Evolutionary conservation across 164 flowering plant species (phyloP), one percentile per base, ranked within the genome.

Genomic region (Chimonanthus praecox): DNA sequence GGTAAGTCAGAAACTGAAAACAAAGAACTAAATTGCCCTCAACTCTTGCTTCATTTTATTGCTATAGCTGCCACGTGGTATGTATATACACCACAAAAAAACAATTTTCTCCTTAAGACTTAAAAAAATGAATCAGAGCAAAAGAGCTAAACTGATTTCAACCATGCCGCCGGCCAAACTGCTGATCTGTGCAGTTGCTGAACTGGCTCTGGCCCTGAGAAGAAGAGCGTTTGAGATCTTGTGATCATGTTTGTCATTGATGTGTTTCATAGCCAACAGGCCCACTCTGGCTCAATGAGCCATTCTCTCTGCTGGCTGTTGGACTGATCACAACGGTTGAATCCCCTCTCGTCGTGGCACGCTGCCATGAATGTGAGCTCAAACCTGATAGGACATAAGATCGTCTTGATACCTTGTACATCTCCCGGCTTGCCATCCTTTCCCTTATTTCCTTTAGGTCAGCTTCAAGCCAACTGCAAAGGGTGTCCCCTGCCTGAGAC

Each of bases 351-450:
- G 82, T 78, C 15, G 82, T 78, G 47, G 84, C 85, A 77, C 82
- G 73, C 76, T 74, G 80, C 80, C 81, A 76, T 44, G 84, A 75
- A 49, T 78, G 82, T 3, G 83, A 83, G 68, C 85, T 83, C 80
- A 83, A 72, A 11, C 83, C 80, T 5, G 83, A 80, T 5, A 83
- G 71, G 4, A 76, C 76, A 75, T 80, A 78, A 21, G 85, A 83
- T 16, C 83, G 72, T 4, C 83, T 82, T 1, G 82, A 64, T 7
- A n/a, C 70, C 13, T 80, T 80, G 66, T 83, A 80, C 45, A 69
- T 4, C 50, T 75, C 72, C 67, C 33, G 73, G 68, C 61, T 83
- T 21, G 74, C 80, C 85, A 83, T 80, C 67, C 80, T 78, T 11
- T 69, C 72, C 60, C 69, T 70, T 18, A 73, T 79, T 72, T 80